A percentile compares a stretch with the other conserved stretches of the same genome.
phyloP scores from a whole-genome alignment of 345 rosid species.

The Citrus maxima region DNA sequence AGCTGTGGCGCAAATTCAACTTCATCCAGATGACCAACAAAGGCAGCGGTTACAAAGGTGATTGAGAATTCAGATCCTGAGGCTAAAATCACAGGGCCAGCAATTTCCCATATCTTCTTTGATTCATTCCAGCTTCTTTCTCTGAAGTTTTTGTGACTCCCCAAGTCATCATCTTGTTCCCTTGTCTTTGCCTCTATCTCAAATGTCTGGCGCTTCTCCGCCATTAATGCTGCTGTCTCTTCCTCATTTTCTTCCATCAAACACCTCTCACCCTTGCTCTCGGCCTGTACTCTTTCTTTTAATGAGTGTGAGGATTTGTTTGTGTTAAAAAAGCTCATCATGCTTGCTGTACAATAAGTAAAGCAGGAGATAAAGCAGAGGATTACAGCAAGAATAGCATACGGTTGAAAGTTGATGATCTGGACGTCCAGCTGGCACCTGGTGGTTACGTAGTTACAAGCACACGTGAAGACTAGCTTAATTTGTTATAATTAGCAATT shows the following conservation, averaged over 20 bases:
- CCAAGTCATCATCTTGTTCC: not conserved
- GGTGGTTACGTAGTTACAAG: too few relatives aligned
- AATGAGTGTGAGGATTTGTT: not conserved
- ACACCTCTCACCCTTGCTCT: not conserved
- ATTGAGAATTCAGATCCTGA: slow-evolving; percentile 44
- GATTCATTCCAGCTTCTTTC: slow-evolving; percentile 32
- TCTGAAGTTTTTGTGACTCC: not conserved
- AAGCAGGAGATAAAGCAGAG: too few relatives aligned
- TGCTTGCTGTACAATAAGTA: too few relatives aligned
- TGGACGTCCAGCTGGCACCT: too few relatives aligned
- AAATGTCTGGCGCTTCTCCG: slow-evolving; percentile 2
- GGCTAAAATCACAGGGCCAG: slow-evolving; percentile 39
- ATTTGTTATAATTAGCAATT: too few relatives aligned
- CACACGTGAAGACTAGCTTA: too few relatives aligned
- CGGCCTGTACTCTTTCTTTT: not conserved
- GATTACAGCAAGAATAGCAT: too few relatives aligned
- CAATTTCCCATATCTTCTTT: slow-evolving; percentile 50
- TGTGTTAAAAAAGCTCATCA: too few relatives aligned
- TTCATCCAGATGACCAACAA: slow-evolving; percentile 43
- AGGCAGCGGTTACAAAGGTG: slow-evolving; percentile 35
- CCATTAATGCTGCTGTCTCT: not conserved
- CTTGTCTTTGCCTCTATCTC: slow-evolving; percentile 8
- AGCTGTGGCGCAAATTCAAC: too few relatives aligned
- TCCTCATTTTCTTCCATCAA: not conserved
- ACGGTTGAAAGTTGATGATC: too few relatives aligned